Percentiles rank a stretch among this genome's conserved stretches.
phyloP scores from a whole-genome alignment of 2,329 filamentous ascomycete genomes.

The Calonectria hongkongensis region DNA sequence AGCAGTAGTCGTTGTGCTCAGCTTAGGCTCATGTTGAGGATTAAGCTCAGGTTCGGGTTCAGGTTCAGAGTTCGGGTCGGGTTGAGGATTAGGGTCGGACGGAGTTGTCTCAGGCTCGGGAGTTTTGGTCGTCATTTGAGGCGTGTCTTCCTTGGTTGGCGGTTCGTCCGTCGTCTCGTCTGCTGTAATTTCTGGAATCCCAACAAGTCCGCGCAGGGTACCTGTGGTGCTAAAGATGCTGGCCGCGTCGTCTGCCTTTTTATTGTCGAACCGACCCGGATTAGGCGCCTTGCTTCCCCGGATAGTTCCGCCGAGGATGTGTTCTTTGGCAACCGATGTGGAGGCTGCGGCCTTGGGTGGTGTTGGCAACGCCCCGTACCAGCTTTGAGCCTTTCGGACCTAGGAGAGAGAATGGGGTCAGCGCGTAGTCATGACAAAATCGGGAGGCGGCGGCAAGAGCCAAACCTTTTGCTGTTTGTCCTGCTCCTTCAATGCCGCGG shows the following conservation, averaged over 20 bases:
- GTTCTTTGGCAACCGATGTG: constrained; percentile 76
- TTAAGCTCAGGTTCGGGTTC: constrained; percentile 29
- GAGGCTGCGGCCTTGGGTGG: constrained; percentile 74
- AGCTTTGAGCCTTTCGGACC: constrained; percentile 73
- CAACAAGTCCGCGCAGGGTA: constrained; percentile 49
- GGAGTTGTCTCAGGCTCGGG: constrained; percentile 32
- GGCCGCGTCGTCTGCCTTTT: constrained; percentile 59
- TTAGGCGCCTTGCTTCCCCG: constrained; percentile 68
- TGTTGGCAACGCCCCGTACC: constrained; percentile 78
- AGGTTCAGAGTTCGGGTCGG: constrained; percentile 37
- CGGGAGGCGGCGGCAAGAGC: neutral
- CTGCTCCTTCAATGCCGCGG: constrained; percentile 26
- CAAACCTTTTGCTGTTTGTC: constrained; percentile 46
- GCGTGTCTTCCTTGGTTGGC: constrained; percentile 40
- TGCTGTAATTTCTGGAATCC: constrained; percentile 52
- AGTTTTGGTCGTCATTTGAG: constrained; percentile 40
- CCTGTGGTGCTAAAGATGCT: constrained; percentile 56
- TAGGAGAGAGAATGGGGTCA: constrained; percentile 51
- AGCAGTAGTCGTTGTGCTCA: constrained; percentile 31
- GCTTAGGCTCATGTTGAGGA: constrained; percentile 22
- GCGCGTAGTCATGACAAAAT: neutral
- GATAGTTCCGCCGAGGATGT: constrained; percentile 74
- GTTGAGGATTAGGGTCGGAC: neutral
- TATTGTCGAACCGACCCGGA: constrained; percentile 70
- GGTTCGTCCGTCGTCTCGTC: constrained; percentile 47